Base-by-base conservation (phyloP, 352 stramenopile genomes). In the Peronospora tabacina region DNA sequence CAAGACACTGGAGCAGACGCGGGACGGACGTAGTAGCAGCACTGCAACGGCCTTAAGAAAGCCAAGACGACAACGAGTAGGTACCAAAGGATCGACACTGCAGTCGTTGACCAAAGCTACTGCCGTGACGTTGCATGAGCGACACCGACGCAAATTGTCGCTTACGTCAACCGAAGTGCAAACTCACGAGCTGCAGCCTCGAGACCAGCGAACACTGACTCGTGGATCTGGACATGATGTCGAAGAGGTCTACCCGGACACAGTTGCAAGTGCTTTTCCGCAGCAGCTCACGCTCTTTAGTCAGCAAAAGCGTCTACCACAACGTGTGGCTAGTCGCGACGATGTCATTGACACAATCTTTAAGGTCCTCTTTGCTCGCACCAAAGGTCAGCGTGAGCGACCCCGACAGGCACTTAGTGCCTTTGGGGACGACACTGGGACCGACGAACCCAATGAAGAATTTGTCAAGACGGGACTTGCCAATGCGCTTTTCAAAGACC, bases 311-410 rank as follows among this genome's bases (percentile, higher is more conserved):
- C 74, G 76, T 37, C 66, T 93, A 55, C 74, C 82, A 7, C 85
- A 85, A 17, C 52, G 49, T 13, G 76, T 82, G 36, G 82, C 83
- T 19, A 88, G 78, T 30, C 77, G 82, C 15, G 82, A 90, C 38
- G 77, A 79, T 8, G 77, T 89, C 40, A 87, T 93, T 44, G 75
- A 93, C 49, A 90, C 75, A 34, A 77, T 93, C 24, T 93, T 90
- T 30, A 58, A 68, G 34, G 75, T 80, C 24, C 61, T 93, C 1
- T 93, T 93, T 35, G 55, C 61, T 12, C 70, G 70, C 33, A 73
- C 57, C 17, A 44, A 54, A 44, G 55, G 60, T 16, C 33, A 63
- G 11, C 58, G 63, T 9, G 63, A 55, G 30, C 57, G 57, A 11
- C 52, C 56, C 3, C 52, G 52, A 35, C 61, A 66, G 22, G 64